Base-by-base conservation (phyloP, 495 filamentous ascomycete species). In the Penicillium atrosanguineum region DNA sequence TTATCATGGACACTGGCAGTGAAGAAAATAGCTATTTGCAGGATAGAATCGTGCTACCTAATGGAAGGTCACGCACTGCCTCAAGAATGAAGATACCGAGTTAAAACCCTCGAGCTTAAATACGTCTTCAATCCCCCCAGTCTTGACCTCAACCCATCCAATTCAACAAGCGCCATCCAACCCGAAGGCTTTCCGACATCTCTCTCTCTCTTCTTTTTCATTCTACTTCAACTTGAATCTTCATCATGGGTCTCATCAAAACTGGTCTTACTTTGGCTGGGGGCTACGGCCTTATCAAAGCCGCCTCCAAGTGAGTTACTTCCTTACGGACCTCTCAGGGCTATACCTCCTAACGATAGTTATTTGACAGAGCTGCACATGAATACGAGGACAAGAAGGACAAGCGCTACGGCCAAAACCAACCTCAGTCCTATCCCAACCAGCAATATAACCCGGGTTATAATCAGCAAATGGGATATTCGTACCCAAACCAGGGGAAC, bases 201-300 rank as follows among this genome's bases (percentile, higher is more conserved):
- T 6, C 9, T 16, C 38, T 7, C 19, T 40, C 38, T 40, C 38
- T 19, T 40, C 38, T 19, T 7, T 31, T 6, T 18, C 38, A 40
- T 1, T 18, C 38, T n/a, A 1, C 16, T 14, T 14, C 8, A 7
- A 7, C 16, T 19, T 40, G 11, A 41, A 18, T 6, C n/a, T 15
- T 16, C 21, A 21, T 16, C n/a, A 61, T 61, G 59, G 59, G 59
- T 48, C 55, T 61, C n/a, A 50, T 61, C 7, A 61, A 57, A 21
- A 55, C 50, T 28, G 59, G 50, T 37, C 46, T 61, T n/a, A 29
- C 37, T 21, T 38, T 57, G 3, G 50, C 53, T 23, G 51, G 50
- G 9, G 48, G 44, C 19, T 57, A 55, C 16, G 47, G 54, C 20
- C 59, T 57, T n/a, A 53, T 57, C 21, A 57, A 57, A 34, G 55